phyloP scores from a whole-genome alignment of 352 stramenopile genomes.

The Phytophthora vignae region DNA sequence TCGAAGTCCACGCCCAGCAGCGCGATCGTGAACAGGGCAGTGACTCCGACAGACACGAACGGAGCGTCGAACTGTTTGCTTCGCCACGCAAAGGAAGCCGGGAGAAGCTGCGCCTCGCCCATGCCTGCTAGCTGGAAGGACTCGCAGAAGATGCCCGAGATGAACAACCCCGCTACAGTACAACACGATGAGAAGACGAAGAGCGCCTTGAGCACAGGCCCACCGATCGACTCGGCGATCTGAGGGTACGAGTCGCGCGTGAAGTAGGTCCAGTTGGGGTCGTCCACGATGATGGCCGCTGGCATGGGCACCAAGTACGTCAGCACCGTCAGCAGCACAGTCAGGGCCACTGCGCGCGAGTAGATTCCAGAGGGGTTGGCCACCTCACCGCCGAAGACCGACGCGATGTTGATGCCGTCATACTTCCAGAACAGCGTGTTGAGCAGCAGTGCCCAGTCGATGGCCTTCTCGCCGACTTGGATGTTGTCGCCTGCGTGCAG shows the following conservation, averaged over 20 bases:
- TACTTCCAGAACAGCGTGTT: slow-evolving; percentile 96
- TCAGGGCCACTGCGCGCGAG: slow-evolving; percentile 49
- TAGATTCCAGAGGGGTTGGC: slow-evolving; percentile 77
- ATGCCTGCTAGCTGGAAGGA: slow-evolving; percentile 85
- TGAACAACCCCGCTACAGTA: slow-evolving; percentile 89
- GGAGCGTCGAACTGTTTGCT: slow-evolving; percentile 48
- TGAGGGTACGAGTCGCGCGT: slow-evolving; percentile 87
- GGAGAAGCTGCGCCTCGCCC: slow-evolving; percentile 83
- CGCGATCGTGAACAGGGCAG: slow-evolving; percentile 41
- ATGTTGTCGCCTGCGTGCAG: slow-evolving; percentile 54
- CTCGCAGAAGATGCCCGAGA: slow-evolving; percentile 92
- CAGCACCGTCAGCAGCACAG: slow-evolving; percentile 34
- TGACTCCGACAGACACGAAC: slow-evolving; percentile 51
- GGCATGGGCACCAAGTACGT: slow-evolving; percentile 74
- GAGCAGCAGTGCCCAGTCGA: slow-evolving; percentile 81
- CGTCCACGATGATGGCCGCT: slow-evolving; percentile 74
- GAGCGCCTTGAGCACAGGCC: slow-evolving; percentile 85
- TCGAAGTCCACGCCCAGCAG: slow-evolving; percentile 62
- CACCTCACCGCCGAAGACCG: slow-evolving; percentile 86
- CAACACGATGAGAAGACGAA: slow-evolving; percentile 83
- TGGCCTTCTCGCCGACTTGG: slow-evolving; percentile 52
- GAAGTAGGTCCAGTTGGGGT: slow-evolving; percentile 85
- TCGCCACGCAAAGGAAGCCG: slow-evolving; percentile 77
- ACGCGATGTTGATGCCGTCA: slow-evolving; percentile 89
- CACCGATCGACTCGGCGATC: slow-evolving; percentile 85